Conservation (phyloP, 768 basidiomycete species). For the Auriscalpium vulgare region DNA sequence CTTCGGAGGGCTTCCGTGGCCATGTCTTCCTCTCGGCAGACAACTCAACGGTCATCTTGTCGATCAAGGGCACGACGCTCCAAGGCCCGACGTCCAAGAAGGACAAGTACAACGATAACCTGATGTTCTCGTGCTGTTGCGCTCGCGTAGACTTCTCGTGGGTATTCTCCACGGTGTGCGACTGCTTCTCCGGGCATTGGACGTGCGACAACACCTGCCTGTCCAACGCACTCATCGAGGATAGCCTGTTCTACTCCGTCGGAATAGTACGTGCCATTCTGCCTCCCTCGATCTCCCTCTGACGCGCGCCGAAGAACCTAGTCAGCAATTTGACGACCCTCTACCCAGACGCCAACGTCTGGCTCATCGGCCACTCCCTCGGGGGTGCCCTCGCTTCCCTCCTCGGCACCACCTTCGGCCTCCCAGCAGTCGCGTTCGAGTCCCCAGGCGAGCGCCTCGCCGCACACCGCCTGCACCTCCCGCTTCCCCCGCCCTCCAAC, state of each 20-base stretch:
- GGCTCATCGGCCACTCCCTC: slow-evolving; percentile 56
- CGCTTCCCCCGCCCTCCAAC: slow-evolving; percentile 34
- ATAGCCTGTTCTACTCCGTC: slow-evolving; percentile 87
- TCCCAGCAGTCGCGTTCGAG: slow-evolving; percentile 59
- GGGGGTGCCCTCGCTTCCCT: slow-evolving; percentile 60
- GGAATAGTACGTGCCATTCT: slow-evolving; percentile 56
- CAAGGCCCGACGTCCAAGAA: slow-evolving; percentile 80
- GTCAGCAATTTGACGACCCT: slow-evolving; percentile 46
- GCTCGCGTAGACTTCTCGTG: slow-evolving; percentile 84
- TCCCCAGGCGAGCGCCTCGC: slow-evolving; percentile 58
- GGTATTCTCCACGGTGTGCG: slow-evolving; percentile 79
- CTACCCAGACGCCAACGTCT: slow-evolving; percentile 53
- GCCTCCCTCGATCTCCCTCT: background rate
- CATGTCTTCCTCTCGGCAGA: slow-evolving; percentile 77
- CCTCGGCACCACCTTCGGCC: slow-evolving; percentile 56
- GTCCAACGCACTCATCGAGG: slow-evolving; percentile 74
- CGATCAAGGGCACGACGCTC: slow-evolving; percentile 87
- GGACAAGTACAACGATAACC: slow-evolving; percentile 90
- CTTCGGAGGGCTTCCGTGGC: slow-evolving; percentile 74
- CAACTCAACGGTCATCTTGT: slow-evolving; percentile 77
- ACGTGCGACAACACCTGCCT: slow-evolving; percentile 79
- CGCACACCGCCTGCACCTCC: slow-evolving; percentile 53
- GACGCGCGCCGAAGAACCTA: slow-evolving; percentile 31
- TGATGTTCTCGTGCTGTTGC: slow-evolving; percentile 90
- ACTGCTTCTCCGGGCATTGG: slow-evolving; percentile 68